Conservation (phyloP, 139 green algal genomes). For the Yamagishiella unicocca region DNA sequence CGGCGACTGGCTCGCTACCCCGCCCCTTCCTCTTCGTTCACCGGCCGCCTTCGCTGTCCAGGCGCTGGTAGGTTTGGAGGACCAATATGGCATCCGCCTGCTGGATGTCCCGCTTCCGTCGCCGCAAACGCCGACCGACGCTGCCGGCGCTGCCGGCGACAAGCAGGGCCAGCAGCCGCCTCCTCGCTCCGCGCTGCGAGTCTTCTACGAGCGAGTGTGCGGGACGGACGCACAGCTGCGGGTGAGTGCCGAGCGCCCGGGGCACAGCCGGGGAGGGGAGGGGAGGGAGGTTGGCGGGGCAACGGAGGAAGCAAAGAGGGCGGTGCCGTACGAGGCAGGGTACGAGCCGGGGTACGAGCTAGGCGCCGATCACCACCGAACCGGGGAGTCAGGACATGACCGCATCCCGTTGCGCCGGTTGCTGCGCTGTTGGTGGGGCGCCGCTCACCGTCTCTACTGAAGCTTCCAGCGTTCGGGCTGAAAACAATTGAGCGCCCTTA, state of each 20-base stretch:
- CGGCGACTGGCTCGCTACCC: neutral
- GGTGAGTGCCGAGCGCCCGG: neutral
- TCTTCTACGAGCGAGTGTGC: constrained; percentile 12
- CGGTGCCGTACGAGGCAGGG: no score
- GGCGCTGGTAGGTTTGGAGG: constrained; percentile 17
- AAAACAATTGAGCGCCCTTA: no score
- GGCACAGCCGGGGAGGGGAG: no score
- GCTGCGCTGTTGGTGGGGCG: no score
- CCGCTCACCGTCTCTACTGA: no score
- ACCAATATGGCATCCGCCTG: neutral
- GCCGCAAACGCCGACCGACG: neutral
- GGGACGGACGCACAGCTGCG: neutral
- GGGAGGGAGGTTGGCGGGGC: no score
- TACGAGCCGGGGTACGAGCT: no score
- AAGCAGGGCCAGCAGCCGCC: neutral
- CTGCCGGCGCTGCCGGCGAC: neutral
- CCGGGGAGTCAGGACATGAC: no score
- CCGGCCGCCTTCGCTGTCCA: neutral
- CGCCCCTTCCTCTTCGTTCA: neutral
- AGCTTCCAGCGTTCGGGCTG: no score
- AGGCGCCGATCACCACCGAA: no score
- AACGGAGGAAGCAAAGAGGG: no score
- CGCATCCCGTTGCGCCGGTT: no score
- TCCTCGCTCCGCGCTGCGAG: neutral
- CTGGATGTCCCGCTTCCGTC: neutral